Evolutionary conservation across 768 basidiomycete species (phyloP).

Genomic region (Scleroderma bovista): DNA sequence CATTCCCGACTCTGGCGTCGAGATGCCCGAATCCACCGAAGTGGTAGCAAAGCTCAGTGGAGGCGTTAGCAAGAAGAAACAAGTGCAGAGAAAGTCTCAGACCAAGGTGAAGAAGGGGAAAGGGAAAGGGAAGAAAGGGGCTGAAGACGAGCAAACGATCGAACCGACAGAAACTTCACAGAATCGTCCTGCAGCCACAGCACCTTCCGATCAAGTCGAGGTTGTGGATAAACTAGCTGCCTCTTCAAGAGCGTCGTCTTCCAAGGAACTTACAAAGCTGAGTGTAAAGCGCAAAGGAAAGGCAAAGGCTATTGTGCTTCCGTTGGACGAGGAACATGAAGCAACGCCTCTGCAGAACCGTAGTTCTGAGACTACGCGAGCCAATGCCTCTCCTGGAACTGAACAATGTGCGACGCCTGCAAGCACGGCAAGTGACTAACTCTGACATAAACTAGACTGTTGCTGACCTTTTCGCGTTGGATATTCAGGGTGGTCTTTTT

Average conservation of each 20-base stretch:
- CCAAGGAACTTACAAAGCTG: constrained; percentile 17
- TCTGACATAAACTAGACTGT: background rate
- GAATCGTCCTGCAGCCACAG: background rate
- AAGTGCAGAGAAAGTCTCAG: constrained; percentile 15
- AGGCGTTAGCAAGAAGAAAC: constrained; percentile 13
- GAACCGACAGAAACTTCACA: constrained; percentile 2
- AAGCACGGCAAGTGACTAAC: constrained; percentile 12
- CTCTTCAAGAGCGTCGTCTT: background rate
- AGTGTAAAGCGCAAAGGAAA: constrained; percentile 23
- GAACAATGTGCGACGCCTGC: constrained; percentile 2
- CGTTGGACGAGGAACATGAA: constrained; percentile 24
- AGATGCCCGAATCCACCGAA: constrained; percentile 16
- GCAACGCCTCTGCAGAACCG: background rate
- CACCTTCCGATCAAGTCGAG: constrained; percentile 1
- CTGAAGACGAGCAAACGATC: constrained; percentile 10
- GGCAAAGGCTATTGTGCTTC: constrained; percentile 18
- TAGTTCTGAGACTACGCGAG: background rate
- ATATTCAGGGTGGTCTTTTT: constrained; percentile 11
- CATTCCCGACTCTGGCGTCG: constrained; percentile 21
- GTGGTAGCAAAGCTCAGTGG: constrained; percentile 4
- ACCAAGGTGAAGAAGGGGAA: constrained; percentile 24
- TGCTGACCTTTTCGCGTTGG: background rate
- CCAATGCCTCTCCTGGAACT: background rate
- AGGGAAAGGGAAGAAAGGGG: constrained; percentile 24
- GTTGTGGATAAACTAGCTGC: background rate